Conservation (phyloP, 129 eudicot species). For the Silybum marianum region DNA sequence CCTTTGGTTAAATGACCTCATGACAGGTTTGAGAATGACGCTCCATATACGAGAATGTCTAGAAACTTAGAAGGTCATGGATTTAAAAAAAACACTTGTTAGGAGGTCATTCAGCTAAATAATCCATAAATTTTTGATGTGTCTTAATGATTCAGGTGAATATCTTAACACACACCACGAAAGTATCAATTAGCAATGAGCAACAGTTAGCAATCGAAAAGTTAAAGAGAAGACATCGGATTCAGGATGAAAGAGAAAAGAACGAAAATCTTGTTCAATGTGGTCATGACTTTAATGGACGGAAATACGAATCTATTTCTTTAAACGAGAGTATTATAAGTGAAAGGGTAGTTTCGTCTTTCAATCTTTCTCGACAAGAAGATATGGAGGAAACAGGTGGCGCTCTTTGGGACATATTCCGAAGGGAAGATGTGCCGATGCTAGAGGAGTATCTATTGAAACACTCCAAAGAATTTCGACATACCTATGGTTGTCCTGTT, state of each 20-base stretch:
- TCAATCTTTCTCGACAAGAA: neutral
- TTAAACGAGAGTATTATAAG: neutral
- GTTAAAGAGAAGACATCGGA: slow-evolving; percentile 61
- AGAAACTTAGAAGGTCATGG: neutral
- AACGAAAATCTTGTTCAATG: slow-evolving; percentile 7
- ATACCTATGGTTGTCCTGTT: slow-evolving; percentile 68
- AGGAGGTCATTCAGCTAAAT: neutral
- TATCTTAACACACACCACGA: slow-evolving; percentile 65
- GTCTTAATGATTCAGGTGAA: slow-evolving; percentile 54
- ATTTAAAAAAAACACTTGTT: neutral
- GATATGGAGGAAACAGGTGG: slow-evolving; percentile 35
- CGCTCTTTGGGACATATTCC: slow-evolving; percentile 88
- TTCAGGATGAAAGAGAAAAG: slow-evolving; percentile 61
- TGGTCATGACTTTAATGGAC: neutral
- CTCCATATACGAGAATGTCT: neutral
- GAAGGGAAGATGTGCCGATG: slow-evolving; percentile 73
- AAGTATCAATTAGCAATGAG: slow-evolving; percentile 38
- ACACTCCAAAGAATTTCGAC: slow-evolving; percentile 64
- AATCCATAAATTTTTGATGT: slow-evolving; percentile 7
- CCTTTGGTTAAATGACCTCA: neutral
- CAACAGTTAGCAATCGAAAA: slow-evolving; percentile 49
- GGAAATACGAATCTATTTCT: neutral
- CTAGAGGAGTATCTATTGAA: slow-evolving; percentile 52
- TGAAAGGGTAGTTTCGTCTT: neutral
- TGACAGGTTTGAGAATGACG: neutral